A percentile compares a stretch with the other conserved stretches of the same genome.
phyloP scores from a whole-genome alignment of 2,329 filamentous ascomycete genomes.

The Scopulariopsis brevicaulis region DNA sequence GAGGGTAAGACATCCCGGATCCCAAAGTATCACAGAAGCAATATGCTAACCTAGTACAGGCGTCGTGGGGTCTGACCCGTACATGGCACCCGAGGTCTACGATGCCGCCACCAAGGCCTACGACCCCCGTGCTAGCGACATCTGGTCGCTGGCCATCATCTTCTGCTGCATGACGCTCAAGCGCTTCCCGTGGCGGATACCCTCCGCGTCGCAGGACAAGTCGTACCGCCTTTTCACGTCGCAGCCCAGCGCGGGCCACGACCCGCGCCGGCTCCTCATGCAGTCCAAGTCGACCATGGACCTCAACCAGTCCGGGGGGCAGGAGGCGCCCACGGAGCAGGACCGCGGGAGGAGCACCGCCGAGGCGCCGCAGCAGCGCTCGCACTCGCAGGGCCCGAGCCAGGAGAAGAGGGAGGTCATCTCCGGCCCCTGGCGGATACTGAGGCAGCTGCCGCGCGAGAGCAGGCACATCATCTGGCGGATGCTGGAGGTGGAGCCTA shows the following conservation, averaged over 20 bases:
- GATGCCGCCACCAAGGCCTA: conserved; percentile 68
- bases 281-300: conserved; percentile 33
- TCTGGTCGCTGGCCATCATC: conserved; percentile 97
- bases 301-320: conserved; percentile 11
- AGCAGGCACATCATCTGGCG: conserved; percentile 79
- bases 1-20: conserved; percentile 46
- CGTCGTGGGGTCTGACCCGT: conserved; percentile 78
- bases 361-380: conserved; percentile 2
- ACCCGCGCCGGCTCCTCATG: conserved; percentile 39
- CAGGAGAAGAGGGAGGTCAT: conserved; percentile 63
- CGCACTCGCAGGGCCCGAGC: conserved; percentile 2
- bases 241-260: conserved; percentile 65
- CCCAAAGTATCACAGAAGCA: background rate
- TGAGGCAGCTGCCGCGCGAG: conserved; percentile 79
- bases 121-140: conserved; percentile 85
- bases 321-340: background rate
- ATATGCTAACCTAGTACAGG: conserved; percentile 21
- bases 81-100: conserved; percentile 93
- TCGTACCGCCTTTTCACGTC: conserved; percentile 90
- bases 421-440: conserved; percentile 81
- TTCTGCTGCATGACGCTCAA: conserved; percentile 98
- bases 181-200: conserved; percentile 94
- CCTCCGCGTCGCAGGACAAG: conserved; percentile 71
- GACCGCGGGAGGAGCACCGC: background rate
- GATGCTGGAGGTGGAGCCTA: conserved; percentile 86